A percentile compares a stretch with the other conserved stretches of the same genome.
Conservation (phyloP, 139 green algal species). For the Chlamydomonas incerta region DNA sequence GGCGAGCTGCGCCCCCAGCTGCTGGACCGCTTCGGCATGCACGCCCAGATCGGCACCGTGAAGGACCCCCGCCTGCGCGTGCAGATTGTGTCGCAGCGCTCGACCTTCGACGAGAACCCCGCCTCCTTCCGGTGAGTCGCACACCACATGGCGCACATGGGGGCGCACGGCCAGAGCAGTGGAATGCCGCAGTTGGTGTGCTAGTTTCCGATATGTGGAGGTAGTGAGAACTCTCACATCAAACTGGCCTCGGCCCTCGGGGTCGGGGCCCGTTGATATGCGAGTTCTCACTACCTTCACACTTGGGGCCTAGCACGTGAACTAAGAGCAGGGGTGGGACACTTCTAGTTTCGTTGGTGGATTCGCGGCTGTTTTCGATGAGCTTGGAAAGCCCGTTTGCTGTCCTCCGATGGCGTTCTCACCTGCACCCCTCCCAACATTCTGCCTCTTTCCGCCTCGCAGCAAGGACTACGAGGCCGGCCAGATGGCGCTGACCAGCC, state of each 20-base stretch:
- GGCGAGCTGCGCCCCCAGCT: constrained; percentile 95
- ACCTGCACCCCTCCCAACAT: neutral
- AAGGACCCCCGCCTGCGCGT: constrained; percentile 79
- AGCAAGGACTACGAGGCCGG: constrained; percentile 35
- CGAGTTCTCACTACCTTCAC: no score
- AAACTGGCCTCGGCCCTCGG: neutral
- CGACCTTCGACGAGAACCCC: constrained; percentile 87
- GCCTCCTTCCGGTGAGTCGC: constrained; percentile 51
- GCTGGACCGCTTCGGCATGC: constrained; percentile 93
- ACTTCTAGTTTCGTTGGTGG: no score
- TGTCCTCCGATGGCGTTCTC: no score
- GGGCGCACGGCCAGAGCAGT: no score
- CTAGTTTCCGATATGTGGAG: no score
- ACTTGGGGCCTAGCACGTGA: no score
- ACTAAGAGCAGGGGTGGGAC: no score
- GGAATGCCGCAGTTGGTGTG: no score
- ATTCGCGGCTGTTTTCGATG: no score
- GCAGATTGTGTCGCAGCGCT: constrained; percentile 88
- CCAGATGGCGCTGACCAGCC: constrained; percentile 59
- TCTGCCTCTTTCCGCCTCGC: neutral
- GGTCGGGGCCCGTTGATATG: no score
- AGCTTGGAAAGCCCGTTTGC: no score
- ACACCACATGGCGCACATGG: no score
- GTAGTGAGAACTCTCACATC: neutral
- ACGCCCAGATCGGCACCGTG: constrained; percentile 81